These are phyloP conservation scores for Penicillium goetzii DNA, from an alignment of 495 filamentous ascomycete species.

Conservation along the genomic window DNA sequence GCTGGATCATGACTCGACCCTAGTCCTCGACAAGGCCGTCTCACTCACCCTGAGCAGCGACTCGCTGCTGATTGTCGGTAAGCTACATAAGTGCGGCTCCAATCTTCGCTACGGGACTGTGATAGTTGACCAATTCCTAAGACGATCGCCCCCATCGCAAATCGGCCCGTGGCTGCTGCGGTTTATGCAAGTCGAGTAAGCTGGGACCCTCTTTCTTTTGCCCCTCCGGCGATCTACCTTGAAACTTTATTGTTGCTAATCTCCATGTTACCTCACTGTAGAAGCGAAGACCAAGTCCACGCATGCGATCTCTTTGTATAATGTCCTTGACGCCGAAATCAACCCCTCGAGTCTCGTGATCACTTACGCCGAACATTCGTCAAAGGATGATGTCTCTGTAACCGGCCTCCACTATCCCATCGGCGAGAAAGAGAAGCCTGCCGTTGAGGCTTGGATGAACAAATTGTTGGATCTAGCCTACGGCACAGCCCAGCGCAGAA, in stretches of 20 bases:
- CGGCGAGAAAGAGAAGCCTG: conserved; percentile 51
- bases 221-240: conserved; percentile 18
- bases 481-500: conserved; percentile 66
- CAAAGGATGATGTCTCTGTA: conserved; percentile 60
- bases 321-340: conserved; percentile 81
- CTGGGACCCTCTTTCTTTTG: conserved; percentile 11
- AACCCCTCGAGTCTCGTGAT: conserved; percentile 66
- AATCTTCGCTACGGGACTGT: not conserved
- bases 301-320: conserved; percentile 72
- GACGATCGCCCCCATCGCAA: conserved; percentile 41
- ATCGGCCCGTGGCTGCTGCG: conserved; percentile 44
- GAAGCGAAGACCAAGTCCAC: conserved; percentile 40
- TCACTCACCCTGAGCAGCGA: conserved; percentile 67
- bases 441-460: conserved; percentile 62
- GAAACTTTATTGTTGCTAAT: conserved; percentile 27
- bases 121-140: conserved; percentile 15
- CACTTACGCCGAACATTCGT: conserved; percentile 66
- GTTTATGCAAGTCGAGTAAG: conserved; percentile 42
- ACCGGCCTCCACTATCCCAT: conserved; percentile 64
- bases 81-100: conserved; percentile 4
- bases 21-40: conserved; percentile 61
- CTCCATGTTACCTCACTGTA: conserved; percentile 6
- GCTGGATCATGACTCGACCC: conserved; percentile 45
- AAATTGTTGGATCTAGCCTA: conserved; percentile 72
- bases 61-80: conserved; percentile 67